Evolutionary conservation across 345 rosid species (phyloP).

Genomic region (Garcia nutans): DNA sequence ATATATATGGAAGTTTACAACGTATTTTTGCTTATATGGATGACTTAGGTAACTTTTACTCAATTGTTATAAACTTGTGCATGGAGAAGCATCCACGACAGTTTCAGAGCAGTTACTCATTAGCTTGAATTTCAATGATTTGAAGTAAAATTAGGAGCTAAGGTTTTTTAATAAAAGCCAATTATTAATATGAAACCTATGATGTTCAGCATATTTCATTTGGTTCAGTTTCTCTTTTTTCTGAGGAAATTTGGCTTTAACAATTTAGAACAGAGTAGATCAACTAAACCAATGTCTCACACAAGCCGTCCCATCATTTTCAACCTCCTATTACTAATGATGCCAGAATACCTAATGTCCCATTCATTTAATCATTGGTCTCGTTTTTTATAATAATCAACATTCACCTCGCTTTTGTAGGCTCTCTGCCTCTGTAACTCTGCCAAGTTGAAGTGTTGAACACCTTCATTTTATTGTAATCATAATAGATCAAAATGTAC

Average conservation of each 20-base stretch:
- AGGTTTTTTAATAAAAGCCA: not conserved
- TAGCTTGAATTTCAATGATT: not conserved
- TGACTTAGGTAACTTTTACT: not conserved
- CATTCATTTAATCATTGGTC: not conserved
- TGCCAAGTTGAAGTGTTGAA: not conserved
- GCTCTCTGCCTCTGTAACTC: not conserved
- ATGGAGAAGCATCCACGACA: not conserved
- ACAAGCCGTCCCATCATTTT: not conserved
- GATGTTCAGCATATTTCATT: not conserved
- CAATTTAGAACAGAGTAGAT: not conserved
- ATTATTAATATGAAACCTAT: too few species aligned
- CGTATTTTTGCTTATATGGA: not conserved
- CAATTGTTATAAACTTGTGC: not conserved
- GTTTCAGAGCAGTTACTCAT: not conserved
- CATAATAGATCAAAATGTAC: too few species aligned
- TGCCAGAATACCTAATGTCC: not conserved
- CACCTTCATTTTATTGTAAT: too few species aligned
- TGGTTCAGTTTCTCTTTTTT: not conserved
- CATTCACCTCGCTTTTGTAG: not conserved
- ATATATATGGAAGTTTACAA: not conserved
- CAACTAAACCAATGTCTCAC: not conserved
- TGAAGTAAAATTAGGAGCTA: not conserved
- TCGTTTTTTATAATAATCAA: not conserved
- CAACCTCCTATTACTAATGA: not conserved
- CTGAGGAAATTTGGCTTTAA: too few species aligned